These are phyloP conservation scores for Bretschneidera sinensis DNA, from an alignment of 345 rosid species.

Conservation along the genomic window DNA sequence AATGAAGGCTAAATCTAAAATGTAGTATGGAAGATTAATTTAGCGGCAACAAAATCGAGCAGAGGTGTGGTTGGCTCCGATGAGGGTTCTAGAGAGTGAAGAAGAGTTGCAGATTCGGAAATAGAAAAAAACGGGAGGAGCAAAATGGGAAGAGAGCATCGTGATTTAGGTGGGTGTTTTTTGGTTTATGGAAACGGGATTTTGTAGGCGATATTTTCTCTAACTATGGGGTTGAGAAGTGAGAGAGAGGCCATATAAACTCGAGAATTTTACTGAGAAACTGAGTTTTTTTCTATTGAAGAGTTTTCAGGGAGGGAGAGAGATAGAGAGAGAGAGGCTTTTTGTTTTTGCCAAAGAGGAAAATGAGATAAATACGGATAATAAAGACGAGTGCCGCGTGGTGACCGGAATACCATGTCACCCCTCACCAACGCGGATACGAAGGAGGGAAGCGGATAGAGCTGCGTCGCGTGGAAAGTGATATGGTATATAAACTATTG, in stretches of 20 bases:
- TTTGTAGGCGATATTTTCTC: neutral
- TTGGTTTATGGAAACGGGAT: constrained; percentile 21
- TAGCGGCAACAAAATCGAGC: constrained; percentile 98
- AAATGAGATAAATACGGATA: neutral
- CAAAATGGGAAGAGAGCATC: constrained; percentile 30
- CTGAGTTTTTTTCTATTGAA: no score
- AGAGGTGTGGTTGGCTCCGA: constrained; percentile 99
- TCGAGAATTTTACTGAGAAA: neutral
- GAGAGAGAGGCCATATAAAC: constrained; percentile 8
- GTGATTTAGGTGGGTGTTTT: constrained; percentile 1
- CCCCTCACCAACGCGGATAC: constrained; percentile 15
- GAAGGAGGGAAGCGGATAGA: neutral
- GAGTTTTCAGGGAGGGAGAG: no score
- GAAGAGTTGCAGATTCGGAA: constrained; percentile 25
- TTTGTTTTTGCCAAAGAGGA: neutral
- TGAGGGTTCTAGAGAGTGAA: constrained; percentile 30
- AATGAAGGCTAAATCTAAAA: constrained; percentile 6
- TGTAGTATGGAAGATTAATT: constrained; percentile 14
- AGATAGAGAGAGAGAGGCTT: no score
- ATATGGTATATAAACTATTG: no score
- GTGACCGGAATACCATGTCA: constrained; percentile 16
- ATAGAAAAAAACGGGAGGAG: constrained; percentile 18
- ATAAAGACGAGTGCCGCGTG: constrained; percentile 12
- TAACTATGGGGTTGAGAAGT: constrained; percentile 17
- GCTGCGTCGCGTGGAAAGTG: neutral